Evolutionary conservation across 2,329 filamentous ascomycete species (phyloP).

Genomic region (Clonostachys rosea): DNA sequence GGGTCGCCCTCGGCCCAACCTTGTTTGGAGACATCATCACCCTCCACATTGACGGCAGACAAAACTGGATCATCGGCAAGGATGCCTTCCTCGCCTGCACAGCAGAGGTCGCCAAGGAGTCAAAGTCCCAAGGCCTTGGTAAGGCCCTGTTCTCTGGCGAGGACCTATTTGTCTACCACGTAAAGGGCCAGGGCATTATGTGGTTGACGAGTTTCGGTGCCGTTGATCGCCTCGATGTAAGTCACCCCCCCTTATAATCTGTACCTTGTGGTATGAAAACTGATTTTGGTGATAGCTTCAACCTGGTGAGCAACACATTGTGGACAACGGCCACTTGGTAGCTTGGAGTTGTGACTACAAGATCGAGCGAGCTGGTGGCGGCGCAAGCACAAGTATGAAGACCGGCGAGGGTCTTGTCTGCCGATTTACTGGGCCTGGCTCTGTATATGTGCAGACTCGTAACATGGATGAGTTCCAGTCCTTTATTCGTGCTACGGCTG

Average conservation of each 20-base stretch:
- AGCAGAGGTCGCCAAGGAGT: slow-evolving; percentile 8
- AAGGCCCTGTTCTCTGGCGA: slow-evolving; percentile 12
- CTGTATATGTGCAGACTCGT: slow-evolving; percentile 10
- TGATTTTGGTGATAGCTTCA: slow-evolving; percentile 34
- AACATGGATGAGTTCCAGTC: slow-evolving; percentile 2
- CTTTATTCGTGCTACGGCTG: background rate
- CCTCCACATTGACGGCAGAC: slow-evolving; percentile 7
- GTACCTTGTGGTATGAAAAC: slow-evolving; percentile 51
- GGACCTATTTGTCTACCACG: slow-evolving; percentile 10
- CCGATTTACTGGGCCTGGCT: slow-evolving; percentile 9
- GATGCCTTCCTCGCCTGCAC: slow-evolving; percentile 11
- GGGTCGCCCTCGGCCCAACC: slow-evolving; percentile 8
- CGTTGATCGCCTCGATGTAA: slow-evolving; percentile 10
- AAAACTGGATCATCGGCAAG: slow-evolving; percentile 9
- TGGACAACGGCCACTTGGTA: slow-evolving; percentile 61
- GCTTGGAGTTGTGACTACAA: slow-evolving; percentile 13
- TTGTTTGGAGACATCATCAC: slow-evolving; percentile 11
- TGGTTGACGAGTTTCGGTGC: slow-evolving; percentile 13
- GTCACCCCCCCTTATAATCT: background rate
- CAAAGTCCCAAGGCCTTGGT: slow-evolving; percentile 10
- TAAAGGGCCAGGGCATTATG: slow-evolving; percentile 8
- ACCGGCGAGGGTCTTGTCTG: slow-evolving; percentile 11
- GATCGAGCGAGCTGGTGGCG: slow-evolving; percentile 12
- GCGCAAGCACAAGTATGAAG: slow-evolving; percentile 9
- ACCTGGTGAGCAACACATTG: slow-evolving; percentile 11